Base-by-base conservation (phyloP, 78 protist genomes). In the Paratrimastix pyriformis region DNA sequence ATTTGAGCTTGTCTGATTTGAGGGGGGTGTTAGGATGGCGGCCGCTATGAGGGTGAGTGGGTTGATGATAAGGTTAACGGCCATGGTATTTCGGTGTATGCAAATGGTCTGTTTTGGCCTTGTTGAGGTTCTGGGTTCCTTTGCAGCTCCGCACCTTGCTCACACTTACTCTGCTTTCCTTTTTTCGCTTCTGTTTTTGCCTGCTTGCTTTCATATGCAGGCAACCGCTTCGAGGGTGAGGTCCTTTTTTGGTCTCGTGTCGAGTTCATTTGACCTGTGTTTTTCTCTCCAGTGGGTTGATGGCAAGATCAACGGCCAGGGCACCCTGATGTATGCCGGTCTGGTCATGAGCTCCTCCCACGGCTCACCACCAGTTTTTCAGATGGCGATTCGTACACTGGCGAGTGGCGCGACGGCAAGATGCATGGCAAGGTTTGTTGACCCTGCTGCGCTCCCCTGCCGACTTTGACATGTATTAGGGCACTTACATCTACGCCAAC, bases 21-120 rank as follows among this genome's bases (percentile, higher is more conserved):
- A n/a, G n/a, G n/a, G n/a, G n/a, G n/a, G n/a, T n/a, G n/a, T n/a
- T n/a, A n/a, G 15, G 80, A 74, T 57, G 85, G 85, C 44, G 37
- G 45, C 26, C 30, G 2, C 30, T 75, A 75, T 68, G 80, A 69
- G 62, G 80, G 89, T 24, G 81, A 76, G 24, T 85, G 81, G 81
- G 60, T 54, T 7, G 69, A 76, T 13, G 88, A 80, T 40, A n/a
- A 29, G 21, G 18, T 44, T 9, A 8, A 48, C 35, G 82, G 82
- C 4, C 32, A 68, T 21, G 74, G 82, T 35, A 15, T 62, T 13
- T 62, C 42, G 26, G 21, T 21, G 13, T 62, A 62, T 21, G 68
- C 68, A 35, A 62, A 62, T 62, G 39, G 68, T 62, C 24, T 62
- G 68, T 18, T 26, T 62, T n/a, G n/a, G n/a, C n/a, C n/a, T n/a